Percentiles rank a stretch among this genome's conserved stretches.
Evolutionary conservation across 495 filamentous ascomycete species (phyloP).

Genomic region (Diplogelasinospora grovesii): DNA sequence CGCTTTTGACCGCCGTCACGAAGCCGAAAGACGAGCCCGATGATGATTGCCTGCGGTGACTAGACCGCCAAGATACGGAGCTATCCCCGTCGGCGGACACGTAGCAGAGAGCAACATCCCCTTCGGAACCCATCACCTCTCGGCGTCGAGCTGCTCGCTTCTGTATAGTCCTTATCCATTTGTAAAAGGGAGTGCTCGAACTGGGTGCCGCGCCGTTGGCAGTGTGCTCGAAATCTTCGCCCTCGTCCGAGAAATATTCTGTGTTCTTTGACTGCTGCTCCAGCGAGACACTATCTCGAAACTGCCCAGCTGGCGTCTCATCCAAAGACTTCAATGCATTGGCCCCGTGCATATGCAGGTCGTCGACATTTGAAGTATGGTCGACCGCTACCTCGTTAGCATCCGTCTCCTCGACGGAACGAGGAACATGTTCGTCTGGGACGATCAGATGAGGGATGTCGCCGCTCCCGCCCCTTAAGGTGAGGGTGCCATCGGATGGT

Average conservation of each 20-base stretch:
- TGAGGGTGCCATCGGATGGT: neutral
- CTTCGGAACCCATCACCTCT: constrained; percentile 21
- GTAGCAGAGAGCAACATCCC: constrained; percentile 34
- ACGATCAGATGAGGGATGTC: too few species aligned
- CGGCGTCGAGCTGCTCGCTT: constrained; percentile 37
- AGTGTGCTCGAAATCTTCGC: constrained; percentile 6
- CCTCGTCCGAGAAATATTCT: constrained; percentile 19
- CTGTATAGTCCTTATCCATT: constrained; percentile 53
- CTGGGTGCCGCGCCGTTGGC: constrained; percentile 12
- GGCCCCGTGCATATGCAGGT: constrained; percentile 11
- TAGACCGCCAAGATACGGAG: constrained; percentile 15
- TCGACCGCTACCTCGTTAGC: neutral
- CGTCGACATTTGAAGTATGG: constrained; percentile 7
- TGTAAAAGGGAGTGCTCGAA: constrained; percentile 41
- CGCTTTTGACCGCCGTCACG: constrained; percentile 69
- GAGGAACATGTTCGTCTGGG: neutral
- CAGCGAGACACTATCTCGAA: constrained; percentile 25
- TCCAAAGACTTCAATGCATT: constrained; percentile 35
- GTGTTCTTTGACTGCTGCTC: constrained; percentile 19
- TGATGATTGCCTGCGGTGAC: constrained; percentile 53
- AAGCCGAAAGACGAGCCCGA: constrained; percentile 65
- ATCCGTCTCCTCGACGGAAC: neutral
- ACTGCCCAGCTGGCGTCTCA: constrained; percentile 32
- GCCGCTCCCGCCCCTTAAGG: too few species aligned
- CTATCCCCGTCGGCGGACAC: constrained; percentile 21